Evolutionary conservation across 2,329 filamentous ascomycete species (phyloP).

Genomic region (Fusarium sp.): DNA sequence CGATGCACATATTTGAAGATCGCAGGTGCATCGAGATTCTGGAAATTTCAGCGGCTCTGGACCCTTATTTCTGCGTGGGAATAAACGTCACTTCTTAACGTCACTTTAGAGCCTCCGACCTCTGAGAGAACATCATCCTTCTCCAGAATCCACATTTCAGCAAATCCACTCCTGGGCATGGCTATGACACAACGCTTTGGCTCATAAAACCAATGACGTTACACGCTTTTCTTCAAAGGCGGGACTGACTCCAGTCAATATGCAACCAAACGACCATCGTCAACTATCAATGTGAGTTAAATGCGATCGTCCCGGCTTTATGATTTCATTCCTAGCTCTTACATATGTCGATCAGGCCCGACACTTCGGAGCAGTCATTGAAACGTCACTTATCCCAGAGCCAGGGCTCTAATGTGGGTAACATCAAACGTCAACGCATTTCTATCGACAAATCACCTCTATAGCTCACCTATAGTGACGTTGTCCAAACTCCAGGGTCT

Average conservation of each 20-base stretch:
- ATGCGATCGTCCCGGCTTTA: constrained; percentile 17
- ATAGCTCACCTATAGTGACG: constrained; percentile 2
- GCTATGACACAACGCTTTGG: constrained; percentile 35
- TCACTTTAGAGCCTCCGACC: constrained; percentile 18
- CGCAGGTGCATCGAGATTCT: constrained; percentile 36
- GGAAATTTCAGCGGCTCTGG: constrained; percentile 3
- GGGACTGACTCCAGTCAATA: constrained; percentile 32
- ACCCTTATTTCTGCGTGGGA: constrained; percentile 16
- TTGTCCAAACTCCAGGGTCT: constrained; percentile 11
- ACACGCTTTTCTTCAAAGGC: constrained; percentile 29
- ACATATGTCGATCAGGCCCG: constrained; percentile 32
- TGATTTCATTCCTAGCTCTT: constrained; percentile 35
- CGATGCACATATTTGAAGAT: constrained; percentile 15
- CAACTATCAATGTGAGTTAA: constrained; percentile 33
- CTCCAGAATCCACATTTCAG: constrained; percentile 31
- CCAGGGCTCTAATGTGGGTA: constrained; percentile 8
- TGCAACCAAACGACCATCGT: constrained; percentile 29
- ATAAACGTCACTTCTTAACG: constrained; percentile 31
- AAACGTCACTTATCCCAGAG: constrained; percentile 31
- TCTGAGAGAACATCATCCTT: constrained; percentile 15
- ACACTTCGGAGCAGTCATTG: constrained; percentile 15
- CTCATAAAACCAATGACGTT: constrained; percentile 36
- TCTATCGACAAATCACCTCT: constrained; percentile 19
- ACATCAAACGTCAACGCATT: constrained; percentile 28
- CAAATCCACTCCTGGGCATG: constrained; percentile 32